Base-by-base conservation (phyloP, 352 stramenopile genomes). In the Pythium rhizo-oryzae region DNA sequence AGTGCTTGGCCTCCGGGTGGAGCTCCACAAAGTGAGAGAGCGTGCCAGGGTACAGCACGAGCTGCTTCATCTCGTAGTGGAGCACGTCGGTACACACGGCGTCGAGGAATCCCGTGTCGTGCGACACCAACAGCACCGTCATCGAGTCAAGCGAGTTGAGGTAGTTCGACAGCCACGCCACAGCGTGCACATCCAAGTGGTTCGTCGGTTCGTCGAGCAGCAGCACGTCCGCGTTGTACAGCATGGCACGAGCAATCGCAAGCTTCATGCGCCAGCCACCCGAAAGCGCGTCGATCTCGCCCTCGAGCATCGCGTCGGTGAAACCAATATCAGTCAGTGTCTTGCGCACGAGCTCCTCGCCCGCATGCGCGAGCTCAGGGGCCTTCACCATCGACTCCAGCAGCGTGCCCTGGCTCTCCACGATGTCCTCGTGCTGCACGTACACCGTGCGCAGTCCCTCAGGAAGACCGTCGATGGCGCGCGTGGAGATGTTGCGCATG, bases 31-130 rank as follows among this genome's bases (percentile, higher is more conserved):
- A 96, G 65, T 88, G 78, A 3, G 85, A 93, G 2, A 96, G 78
- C 76, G 93, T 94, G 18, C 88, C 88, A 76, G 92, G 91, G 81
- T 96, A 96, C 63, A 84, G 93, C 84, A 93, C 93, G 51, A 96
- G 76, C 85, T 96, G 93, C 54, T 84, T 95, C 71, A 86, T 94
- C 74, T 99, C 94, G 85, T 99, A 99, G 82, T 99, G 93, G 63
- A 99, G 97, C 28, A 98, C 98, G 84, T 99, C 97, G 2, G 97
- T 99, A 72, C 90, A 98, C 15, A 99, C 95, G 71, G 97, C 98
- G 85, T 99, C 98, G 21, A 99, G 78, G 83, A 99, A 99, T 16
- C 90, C 89, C 24, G 97, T 93, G 84, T 99, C 97, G 83, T 99
- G 97, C 73, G 90, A 98, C 53, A 99, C 96, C 52, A 99, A 96